phyloP scores from a whole-genome alignment of 805 yeast species.

The Kodamaea jinghongensis region DNA sequence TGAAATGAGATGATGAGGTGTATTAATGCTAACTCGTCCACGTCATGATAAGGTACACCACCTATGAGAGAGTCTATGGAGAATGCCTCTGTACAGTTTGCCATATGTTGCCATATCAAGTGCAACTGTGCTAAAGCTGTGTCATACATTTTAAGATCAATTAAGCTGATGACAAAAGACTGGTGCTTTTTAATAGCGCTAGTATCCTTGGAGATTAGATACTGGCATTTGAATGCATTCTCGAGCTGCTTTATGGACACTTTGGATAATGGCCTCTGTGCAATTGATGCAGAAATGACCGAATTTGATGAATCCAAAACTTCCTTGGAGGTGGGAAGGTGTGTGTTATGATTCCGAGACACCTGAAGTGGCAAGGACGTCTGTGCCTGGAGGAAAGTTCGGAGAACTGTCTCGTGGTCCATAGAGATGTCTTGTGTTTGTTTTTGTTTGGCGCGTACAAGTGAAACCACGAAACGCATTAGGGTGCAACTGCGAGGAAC shows the following conservation, averaged over 20 bases:
- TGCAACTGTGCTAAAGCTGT: conserved; percentile 13
- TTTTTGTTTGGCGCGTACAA: too few species aligned
- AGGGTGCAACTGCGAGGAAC: too few species aligned
- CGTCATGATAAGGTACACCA: conserved; percentile 2
- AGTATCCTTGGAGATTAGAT: conserved; percentile 11
- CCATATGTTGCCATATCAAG: background rate
- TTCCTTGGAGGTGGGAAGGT: background rate
- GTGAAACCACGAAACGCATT: too few species aligned
- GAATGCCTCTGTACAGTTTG: background rate
- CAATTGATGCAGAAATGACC: background rate
- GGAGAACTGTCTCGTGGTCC: too few species aligned
- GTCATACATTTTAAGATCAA: conserved; percentile 15
- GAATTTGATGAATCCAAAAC: conserved; percentile 1
- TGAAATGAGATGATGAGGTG: conserved; percentile 19
- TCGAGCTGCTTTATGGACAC: too few species aligned
- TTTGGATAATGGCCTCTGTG: background rate
- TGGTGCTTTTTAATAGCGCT: conserved; percentile 26
- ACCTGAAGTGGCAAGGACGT: too few species aligned
- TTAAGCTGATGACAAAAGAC: conserved; percentile 22
- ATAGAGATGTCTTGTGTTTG: too few species aligned
- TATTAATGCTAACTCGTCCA: background rate
- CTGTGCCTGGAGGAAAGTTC: too few species aligned
- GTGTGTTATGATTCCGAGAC: conserved; percentile 5
- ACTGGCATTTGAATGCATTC: conserved; percentile 17
- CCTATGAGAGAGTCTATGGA: background rate